Evolutionary conservation across 2,329 filamentous ascomycete genomes (phyloP).

Genomic region (Waltergamsia citrina): DNA sequence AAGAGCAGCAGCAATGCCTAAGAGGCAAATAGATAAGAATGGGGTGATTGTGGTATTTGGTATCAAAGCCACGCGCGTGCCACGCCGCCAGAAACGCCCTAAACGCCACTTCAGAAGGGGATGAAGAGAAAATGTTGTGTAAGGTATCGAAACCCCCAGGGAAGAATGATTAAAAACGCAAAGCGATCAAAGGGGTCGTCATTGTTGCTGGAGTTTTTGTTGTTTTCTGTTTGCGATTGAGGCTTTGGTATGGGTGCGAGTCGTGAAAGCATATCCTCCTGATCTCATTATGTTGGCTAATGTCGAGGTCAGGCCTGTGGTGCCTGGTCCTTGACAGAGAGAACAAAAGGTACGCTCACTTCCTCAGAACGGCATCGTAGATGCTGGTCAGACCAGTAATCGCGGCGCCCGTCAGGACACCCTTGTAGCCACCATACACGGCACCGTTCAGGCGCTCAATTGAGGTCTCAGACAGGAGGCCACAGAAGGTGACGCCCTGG

Average conservation of each 20-base stretch:
- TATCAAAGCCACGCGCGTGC: slow-evolving; percentile 5
- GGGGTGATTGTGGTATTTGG: slow-evolving; percentile 2
- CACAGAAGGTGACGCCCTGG: slow-evolving; percentile 53
- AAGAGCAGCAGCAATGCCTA: slow-evolving; percentile 1
- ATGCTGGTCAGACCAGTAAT: slow-evolving; percentile 61
- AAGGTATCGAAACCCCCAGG: too few species aligned
- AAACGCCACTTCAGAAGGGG: slow-evolving; percentile 7
- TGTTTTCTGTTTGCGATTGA: too few species aligned
- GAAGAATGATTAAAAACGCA: too few species aligned
- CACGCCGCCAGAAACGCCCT: slow-evolving; percentile 6
- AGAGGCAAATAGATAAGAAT: neutral
- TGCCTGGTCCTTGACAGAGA: too few species aligned
- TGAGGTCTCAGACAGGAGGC: slow-evolving; percentile 48
- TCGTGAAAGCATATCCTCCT: too few species aligned
- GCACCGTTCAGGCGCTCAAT: slow-evolving; percentile 55
- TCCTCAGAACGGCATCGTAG: slow-evolving; percentile 70
- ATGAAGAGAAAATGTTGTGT: too few species aligned
- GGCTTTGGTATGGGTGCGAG: too few species aligned
- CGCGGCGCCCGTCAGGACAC: slow-evolving; percentile 57
- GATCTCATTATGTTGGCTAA: too few species aligned
- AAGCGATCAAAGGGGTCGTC: too few species aligned
- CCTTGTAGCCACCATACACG: slow-evolving; percentile 63
- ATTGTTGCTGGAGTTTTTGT: too few species aligned
- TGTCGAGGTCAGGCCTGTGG: too few species aligned
- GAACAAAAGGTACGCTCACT: slow-evolving; percentile 30